phyloP scores from a whole-genome alignment of 805 yeast genomes.

The Debaryomyces hansenii region DNA sequence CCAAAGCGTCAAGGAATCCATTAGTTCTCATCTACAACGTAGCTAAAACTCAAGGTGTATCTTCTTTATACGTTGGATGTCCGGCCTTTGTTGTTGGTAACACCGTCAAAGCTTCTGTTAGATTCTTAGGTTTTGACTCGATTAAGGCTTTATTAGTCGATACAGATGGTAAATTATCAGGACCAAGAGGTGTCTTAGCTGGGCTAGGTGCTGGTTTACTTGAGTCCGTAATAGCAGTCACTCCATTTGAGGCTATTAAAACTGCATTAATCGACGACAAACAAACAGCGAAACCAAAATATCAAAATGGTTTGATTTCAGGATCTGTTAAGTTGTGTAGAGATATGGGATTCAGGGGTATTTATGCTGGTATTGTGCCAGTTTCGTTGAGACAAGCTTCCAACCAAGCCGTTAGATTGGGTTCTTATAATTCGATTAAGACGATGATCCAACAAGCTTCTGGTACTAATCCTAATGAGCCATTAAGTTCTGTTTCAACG shows the following conservation, averaged over 20 bases:
- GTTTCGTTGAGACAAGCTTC: conserved; percentile 96
- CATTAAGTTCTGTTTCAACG: conserved; percentile 75
- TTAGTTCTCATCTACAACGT: conserved; percentile 72
- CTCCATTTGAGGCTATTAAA: conserved; percentile 96
- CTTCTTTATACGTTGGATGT: conserved; percentile 88
- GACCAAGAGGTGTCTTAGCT: conserved; percentile 89
- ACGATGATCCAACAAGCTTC: conserved; percentile 70
- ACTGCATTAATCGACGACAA: conserved; percentile 95
- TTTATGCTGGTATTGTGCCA: conserved; percentile 88
- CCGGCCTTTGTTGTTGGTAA: conserved; percentile 96
- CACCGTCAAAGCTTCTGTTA: conserved; percentile 93
- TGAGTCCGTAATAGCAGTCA: conserved; percentile 90
- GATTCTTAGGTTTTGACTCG: conserved; percentile 90
- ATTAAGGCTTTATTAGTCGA: conserved; percentile 78
- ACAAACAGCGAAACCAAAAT: conserved; percentile 72
- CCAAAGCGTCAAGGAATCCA: conserved; percentile 78
- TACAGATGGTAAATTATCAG: conserved; percentile 81
- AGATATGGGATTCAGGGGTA: conserved; percentile 80
- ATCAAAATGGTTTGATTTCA: conserved; percentile 59
- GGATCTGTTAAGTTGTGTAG: conserved; percentile 66
- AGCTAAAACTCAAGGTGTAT: conserved; percentile 74
- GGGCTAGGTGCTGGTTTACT: conserved; percentile 97
- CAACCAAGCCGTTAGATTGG: conserved; percentile 91
- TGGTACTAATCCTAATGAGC: conserved; percentile 65
- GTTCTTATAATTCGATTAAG: conserved; percentile 88